Conservation (phyloP, 768 basidiomycete genomes). For the Pluteus cervinus region DNA sequence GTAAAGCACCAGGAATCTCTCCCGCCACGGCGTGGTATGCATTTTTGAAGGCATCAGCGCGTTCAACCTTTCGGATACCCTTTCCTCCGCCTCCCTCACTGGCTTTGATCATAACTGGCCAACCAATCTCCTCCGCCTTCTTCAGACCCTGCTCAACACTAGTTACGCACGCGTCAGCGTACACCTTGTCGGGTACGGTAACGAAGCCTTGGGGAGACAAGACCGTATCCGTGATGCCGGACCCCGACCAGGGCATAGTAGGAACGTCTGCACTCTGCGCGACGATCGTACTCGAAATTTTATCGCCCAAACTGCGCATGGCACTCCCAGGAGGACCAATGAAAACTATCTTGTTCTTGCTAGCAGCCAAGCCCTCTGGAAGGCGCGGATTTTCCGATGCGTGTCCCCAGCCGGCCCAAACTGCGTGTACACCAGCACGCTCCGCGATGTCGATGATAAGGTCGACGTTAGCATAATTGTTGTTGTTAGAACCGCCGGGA, state of each 20-base stretch:
- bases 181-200: conserved; percentile 88
- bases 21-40: conserved; percentile 90
- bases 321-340: conserved; percentile 98
- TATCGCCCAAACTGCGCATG: conserved; percentile 98
- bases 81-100: conserved; percentile 99
- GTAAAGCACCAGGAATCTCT: conserved; percentile 84
- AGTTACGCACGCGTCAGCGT: conserved; percentile 82
- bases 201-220: conserved; percentile 87
- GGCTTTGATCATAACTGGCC: conserved; percentile 99
- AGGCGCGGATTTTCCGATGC: conserved; percentile 98
- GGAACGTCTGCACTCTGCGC: conserved; percentile 96
- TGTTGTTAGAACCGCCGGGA: conserved; percentile 96
- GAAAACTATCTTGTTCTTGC: conserved; percentile 95
- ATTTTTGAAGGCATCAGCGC: conserved; percentile 84
- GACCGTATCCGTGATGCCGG: conserved; percentile 83
- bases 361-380: conserved; percentile 88
- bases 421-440: conserved; percentile 94
- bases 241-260: conserved; percentile 98
- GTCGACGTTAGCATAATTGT: conserved; percentile 99
- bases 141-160: conserved; percentile 81
- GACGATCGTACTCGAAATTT: conserved; percentile 99
- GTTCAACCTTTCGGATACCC: conserved; percentile 94
- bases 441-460: conserved; percentile 98
- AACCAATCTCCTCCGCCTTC: conserved; percentile 85
- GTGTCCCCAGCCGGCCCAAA: conserved; percentile 99